phyloP scores from a whole-genome alignment of 2,329 filamentous ascomycete species.

The Alternaria sp. region DNA sequence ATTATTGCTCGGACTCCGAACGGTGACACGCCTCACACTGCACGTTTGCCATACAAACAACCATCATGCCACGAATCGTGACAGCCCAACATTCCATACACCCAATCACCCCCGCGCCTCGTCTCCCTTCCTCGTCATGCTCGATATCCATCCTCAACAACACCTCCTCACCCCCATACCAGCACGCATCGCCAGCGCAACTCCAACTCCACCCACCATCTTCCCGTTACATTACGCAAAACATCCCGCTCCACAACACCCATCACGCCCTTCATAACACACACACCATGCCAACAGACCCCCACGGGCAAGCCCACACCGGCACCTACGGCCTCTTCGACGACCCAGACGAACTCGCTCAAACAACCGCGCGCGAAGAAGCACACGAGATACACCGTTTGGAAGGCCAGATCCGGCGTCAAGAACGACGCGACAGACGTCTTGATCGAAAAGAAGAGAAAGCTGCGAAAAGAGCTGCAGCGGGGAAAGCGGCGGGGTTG shows the following conservation, averaged over 20 bases:
- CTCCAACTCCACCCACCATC: neutral
- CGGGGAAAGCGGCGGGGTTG: neutral
- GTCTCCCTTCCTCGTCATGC: neutral
- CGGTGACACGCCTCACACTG: neutral
- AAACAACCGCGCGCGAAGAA: neutral
- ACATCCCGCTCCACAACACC: neutral
- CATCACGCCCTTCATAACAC: neutral
- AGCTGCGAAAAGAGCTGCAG: neutral
- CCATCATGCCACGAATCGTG: neutral
- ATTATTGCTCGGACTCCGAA: neutral
- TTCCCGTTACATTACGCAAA: neutral
- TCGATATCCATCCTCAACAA: neutral
- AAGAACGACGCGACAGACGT: neutral
- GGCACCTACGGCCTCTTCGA: slow-evolving; percentile 28
- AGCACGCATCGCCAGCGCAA: neutral
- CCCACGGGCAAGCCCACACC: slow-evolving; percentile 11
- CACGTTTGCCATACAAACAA: neutral
- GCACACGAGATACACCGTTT: slow-evolving; percentile 1
- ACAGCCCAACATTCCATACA: neutral
- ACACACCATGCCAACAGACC: slow-evolving; percentile 7
- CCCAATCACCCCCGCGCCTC: neutral
- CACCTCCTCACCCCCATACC: neutral
- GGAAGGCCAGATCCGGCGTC: neutral
- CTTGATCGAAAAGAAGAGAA: neutral
- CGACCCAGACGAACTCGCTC: slow-evolving; percentile 14